A percentile compares a stretch with the other conserved stretches of the same genome.
These are phyloP conservation scores for Eucalyptus coolabah DNA, from an alignment of 345 rosid species.

Conservation along the genomic window DNA sequence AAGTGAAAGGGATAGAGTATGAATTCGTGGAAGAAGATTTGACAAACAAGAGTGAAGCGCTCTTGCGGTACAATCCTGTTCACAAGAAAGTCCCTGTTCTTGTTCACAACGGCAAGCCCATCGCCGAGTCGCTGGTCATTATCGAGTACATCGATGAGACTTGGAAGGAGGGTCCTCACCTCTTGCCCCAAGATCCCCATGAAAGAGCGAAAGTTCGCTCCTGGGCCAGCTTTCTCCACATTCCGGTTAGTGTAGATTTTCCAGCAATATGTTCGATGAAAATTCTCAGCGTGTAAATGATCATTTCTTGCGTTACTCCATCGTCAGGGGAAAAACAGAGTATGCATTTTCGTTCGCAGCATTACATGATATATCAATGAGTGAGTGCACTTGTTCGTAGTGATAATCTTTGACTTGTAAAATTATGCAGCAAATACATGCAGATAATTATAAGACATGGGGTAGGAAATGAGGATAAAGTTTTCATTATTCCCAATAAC, in stretches of 20 bases:
- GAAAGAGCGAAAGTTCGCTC: conserved; percentile 16
- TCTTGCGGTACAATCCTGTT: conserved; percentile 10
- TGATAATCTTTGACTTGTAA: neutral
- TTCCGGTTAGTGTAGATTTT: neutral
- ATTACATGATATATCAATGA: neutral
- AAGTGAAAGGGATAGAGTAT: conserved; percentile 20
- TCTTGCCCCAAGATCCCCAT: conserved; percentile 27
- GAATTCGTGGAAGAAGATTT: conserved; percentile 31
- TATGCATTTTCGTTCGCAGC: neutral
- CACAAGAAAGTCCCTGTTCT: conserved; percentile 29
- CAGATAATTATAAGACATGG: neutral
- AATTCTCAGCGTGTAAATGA: neutral
- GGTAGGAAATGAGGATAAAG: neutral
- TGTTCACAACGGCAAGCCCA: conserved; percentile 31
- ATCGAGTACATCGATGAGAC: conserved; percentile 28
- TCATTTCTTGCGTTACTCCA: neutral
- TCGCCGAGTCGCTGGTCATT: conserved; percentile 16
- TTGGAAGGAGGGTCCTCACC: conserved; percentile 13
- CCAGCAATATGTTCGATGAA: neutral
- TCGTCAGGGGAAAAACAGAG: neutral
- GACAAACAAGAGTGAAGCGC: conserved; percentile 13
- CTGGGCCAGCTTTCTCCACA: conserved; percentile 18
- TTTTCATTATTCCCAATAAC: neutral
- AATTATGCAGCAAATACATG: neutral
- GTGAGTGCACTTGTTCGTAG: neutral